Evolutionary conservation across 2,329 filamentous ascomycete species (phyloP), one percentile per base, ranked within the genome.

Genomic region (Talaromyces sp.): DNA sequence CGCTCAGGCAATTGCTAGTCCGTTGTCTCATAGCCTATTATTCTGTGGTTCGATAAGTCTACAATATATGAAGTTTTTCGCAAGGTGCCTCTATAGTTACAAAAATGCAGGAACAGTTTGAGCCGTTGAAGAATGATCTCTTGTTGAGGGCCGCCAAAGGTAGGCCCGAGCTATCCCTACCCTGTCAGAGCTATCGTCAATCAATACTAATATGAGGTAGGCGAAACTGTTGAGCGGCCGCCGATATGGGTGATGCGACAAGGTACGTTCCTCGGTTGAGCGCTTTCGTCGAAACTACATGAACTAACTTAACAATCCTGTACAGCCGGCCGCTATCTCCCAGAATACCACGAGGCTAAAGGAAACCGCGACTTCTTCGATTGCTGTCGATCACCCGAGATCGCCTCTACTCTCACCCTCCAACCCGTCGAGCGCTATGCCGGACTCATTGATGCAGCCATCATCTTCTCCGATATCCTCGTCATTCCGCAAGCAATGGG

Each of bases 161-260:
- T 96, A 56, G 11, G n/a, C 11, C 3, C 27, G 17, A 54, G 50
- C 50, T 37, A 54, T 10, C 15, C 15, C 13, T 7, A 8, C 5
- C 9, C 15, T 37, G 35, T 2, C 13, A 39, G 33, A 56, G 33
- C 52, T 39, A n/a, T 33, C 4, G 25, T 50, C 47, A n/a, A 50
- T 49, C 27, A 31, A 37, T 47, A 31, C 35, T 31, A 10, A 62
- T 17, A 37, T 45, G 6, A n/a, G 69, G 62, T 74, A 96, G 93
- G 94, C 77, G 86, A 97, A 81, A 89, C 89, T 77, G 91, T 98
- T 70, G 93, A 97, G 80, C 89, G 95, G 69, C 91, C 95, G 67
- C 95, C 95, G 65, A 92, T 96, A 84, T 99, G 95, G 95, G 93
- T 99, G 77, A 99, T 99, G 95, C 91, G 95, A 80, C 95, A 99